These are phyloP conservation scores for Geotrichum bryndzae DNA, from an alignment of 1,139 yeast genomes.

Conservation along the genomic window DNA sequence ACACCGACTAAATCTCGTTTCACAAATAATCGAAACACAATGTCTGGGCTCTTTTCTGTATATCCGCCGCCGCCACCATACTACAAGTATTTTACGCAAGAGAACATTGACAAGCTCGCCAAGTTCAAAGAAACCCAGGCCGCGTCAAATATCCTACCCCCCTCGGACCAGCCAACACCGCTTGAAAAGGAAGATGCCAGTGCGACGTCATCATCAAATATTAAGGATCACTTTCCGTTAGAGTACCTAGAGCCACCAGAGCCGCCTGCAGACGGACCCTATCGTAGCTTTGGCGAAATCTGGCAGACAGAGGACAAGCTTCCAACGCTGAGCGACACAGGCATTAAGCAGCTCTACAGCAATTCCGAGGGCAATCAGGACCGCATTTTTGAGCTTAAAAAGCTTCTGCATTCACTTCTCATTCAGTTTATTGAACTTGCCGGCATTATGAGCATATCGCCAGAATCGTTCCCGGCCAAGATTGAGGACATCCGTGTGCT, in stretches of 20 bases:
- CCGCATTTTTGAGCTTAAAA: constrained; percentile 62
- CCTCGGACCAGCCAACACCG: not conserved
- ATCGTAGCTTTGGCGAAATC: constrained; percentile 72
- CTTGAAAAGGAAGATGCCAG: constrained; percentile 5
- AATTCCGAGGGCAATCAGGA: constrained; percentile 24
- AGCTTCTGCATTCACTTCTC: constrained; percentile 60
- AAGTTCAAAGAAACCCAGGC: constrained; percentile 24
- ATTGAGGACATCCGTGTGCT: constrained; percentile 67
- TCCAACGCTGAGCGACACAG: constrained; percentile 60
- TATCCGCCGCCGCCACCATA: constrained; percentile 87
- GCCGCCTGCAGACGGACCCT: constrained; percentile 50
- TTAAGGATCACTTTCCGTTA: constrained; percentile 31
- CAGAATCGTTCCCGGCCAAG: constrained; percentile 57
- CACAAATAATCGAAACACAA: constrained; percentile 5
- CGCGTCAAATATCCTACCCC: not conserved
- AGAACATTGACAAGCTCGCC: constrained; percentile 44
- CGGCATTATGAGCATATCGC: constrained; percentile 65
- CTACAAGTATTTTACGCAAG: constrained; percentile 59
- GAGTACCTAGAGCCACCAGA: constrained; percentile 59
- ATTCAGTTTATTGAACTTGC: constrained; percentile 68
- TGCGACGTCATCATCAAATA: constrained; percentile 11
- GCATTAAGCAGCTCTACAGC: constrained; percentile 58
- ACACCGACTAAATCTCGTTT: not conserved
- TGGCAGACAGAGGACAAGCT: constrained; percentile 74
- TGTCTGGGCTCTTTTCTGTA: constrained; percentile 48